These are phyloP conservation scores for Pyrenophora teres DNA, from an alignment of 2,329 filamentous ascomycete species.

Conservation along the genomic window DNA sequence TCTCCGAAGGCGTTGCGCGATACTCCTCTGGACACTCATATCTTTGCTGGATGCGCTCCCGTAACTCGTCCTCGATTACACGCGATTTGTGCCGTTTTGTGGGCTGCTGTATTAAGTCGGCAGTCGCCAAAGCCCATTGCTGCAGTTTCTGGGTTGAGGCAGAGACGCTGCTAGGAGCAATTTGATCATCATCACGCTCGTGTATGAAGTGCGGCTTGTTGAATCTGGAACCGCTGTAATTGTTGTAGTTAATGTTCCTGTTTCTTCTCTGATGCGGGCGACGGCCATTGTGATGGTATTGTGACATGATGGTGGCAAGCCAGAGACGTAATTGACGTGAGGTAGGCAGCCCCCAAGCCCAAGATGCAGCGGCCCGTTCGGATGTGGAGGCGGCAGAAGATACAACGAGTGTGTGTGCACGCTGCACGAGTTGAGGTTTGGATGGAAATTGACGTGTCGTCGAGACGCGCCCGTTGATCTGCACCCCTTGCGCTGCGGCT, in stretches of 20 bases:
- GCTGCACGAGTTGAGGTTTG: too few relatives aligned
- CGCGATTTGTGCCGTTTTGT: conserved; percentile 1
- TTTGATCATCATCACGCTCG: conserved; percentile 15
- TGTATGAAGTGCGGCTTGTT: conserved; percentile 4
- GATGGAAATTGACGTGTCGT: too few relatives aligned
- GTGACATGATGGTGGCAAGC: background rate
- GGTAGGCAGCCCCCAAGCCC: too few relatives aligned
- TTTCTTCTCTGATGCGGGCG: background rate
- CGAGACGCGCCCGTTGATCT: conserved; percentile 1
- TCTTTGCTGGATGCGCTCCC: conserved; percentile 9
- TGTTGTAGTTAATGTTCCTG: background rate
- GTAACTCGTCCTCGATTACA: conserved; percentile 3
- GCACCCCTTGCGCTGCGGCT: background rate
- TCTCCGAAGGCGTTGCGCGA: background rate
- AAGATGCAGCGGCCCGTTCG: too few relatives aligned
- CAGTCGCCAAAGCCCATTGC: conserved; percentile 15
- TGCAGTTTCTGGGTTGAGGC: conserved; percentile 10
- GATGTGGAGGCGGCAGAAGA: too few relatives aligned
- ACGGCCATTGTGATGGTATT: background rate
- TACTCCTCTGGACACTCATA: conserved; percentile 1
- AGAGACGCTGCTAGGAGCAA: conserved; percentile 9
- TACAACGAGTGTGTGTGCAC: too few relatives aligned
- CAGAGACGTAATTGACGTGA: too few relatives aligned
- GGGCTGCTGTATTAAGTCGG: conserved; percentile 4
- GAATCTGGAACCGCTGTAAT: background rate